Base-by-base conservation (phyloP, 2,329 filamentous ascomycete species). In the Pyrenophora graminea region DNA sequence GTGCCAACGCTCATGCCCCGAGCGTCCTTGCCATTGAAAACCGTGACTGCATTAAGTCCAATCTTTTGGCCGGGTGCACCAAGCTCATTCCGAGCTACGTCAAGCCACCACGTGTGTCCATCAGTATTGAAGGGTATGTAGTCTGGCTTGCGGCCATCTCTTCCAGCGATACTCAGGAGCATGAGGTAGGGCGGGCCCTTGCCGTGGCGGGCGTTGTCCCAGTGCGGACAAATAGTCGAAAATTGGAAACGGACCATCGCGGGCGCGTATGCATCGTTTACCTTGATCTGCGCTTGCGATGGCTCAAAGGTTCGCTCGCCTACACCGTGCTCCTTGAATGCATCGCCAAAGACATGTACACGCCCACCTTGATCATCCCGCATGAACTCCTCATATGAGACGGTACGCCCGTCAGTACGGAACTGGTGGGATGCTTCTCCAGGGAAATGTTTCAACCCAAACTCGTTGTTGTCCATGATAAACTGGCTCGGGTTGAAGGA, bases 301-400 rank as follows among this genome's bases (percentile, higher is more conserved):
- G 90, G 92, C 47, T 80, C 76, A 63, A 96, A 83, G 0, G 83
- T 85, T 12, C 79, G 79, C 36, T 77, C 73, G 10, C 75, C 75
- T 12, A 87, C 72, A 10, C 78, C 81, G 62, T 84, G 78, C 19
- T 80, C 73, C 30, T 48, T 48, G 30, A 48, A 42, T 8, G 43
- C 43, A 15, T 50, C 47, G 13, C 47, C 38, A 17, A 41, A 55
- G 12, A 82, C 72, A 5, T 73, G 72, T 10, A 77, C 72, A 39
- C 71, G 74, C 51, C 77, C 74, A 37, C 76, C 70, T 54, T 74
- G 71, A 40, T 75, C 78, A 55, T 87, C 88, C 15, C 85, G 72
- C 48, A 88, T 84, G 69, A 96, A 97, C 63, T 95, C 88, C 59
- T 92, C 89, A 90, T 91, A 97, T 0, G 79, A 80, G 4, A 86